These are phyloP conservation scores for Chamaenerion angustifolium DNA, from an alignment of 345 rosid genomes.

Conservation along the genomic window DNA sequence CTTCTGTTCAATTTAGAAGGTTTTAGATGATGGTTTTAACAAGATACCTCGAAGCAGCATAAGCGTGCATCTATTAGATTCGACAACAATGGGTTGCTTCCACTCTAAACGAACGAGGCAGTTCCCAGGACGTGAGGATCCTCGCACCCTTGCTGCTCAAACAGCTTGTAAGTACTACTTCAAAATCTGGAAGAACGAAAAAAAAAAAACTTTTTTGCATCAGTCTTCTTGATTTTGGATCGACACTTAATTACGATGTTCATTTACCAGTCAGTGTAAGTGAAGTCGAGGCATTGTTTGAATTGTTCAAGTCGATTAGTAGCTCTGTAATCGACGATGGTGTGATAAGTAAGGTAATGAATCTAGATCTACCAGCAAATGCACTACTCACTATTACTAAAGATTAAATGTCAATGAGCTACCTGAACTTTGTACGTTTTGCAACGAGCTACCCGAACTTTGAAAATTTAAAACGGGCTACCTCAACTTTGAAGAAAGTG, in stretches of 20 bases:
- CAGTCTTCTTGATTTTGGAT: neutral
- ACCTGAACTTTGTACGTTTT: no score
- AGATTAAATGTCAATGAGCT: no score
- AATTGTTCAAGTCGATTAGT: conserved; percentile 35
- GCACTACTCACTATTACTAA: no score
- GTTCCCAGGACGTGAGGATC: conserved; percentile 21
- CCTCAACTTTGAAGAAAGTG: no score
- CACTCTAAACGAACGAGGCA: conserved; percentile 18
- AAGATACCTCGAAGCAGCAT: conserved; percentile 11
- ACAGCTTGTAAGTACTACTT: conserved; percentile 31
- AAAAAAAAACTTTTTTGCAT: no score
- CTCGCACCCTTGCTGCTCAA: conserved; percentile 25
- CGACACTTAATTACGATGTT: neutral
- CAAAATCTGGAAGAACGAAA: no score
- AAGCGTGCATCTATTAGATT: conserved; percentile 8
- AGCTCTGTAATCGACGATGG: conserved; percentile 39
- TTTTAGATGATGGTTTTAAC: conserved; percentile 9
- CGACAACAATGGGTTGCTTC: conserved; percentile 32
- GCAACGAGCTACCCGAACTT: no score
- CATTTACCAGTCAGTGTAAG: conserved; percentile 26
- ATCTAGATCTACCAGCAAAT: neutral
- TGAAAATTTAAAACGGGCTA: no score
- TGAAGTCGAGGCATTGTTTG: conserved; percentile 41
- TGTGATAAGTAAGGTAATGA: conserved; percentile 31
- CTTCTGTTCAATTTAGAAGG: no score